Evolutionary conservation across 768 basidiomycete species (phyloP).

Genomic region (Lenzites betulinus): DNA sequence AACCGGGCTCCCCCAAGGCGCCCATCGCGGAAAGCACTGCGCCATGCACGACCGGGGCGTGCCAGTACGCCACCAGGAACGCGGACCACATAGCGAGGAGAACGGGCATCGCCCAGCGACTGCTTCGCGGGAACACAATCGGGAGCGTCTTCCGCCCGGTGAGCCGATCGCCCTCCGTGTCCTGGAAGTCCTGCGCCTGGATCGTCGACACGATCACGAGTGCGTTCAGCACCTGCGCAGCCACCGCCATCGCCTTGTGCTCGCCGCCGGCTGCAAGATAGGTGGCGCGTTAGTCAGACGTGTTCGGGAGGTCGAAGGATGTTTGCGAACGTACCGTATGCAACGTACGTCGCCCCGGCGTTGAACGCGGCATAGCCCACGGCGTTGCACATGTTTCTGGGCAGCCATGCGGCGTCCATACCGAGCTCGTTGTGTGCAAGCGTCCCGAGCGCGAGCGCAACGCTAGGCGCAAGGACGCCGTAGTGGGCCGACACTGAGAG

Average conservation of each 20-base stretch:
- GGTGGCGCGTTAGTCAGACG: neutral
- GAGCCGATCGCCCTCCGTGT: slow-evolving; percentile 9
- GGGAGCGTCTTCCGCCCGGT: slow-evolving; percentile 10
- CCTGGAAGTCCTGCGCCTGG: slow-evolving; percentile 16
- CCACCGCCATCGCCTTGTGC: neutral
- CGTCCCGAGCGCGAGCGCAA: slow-evolving; percentile 26
- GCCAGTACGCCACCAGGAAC: slow-evolving; percentile 6
- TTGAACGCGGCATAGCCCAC: slow-evolving; percentile 38
- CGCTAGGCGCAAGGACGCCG: slow-evolving; percentile 22
- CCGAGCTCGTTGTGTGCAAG: slow-evolving; percentile 36
- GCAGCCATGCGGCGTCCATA: slow-evolving; percentile 29
- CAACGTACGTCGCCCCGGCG: slow-evolving; percentile 35
- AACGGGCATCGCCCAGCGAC: neutral
- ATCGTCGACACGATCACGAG: slow-evolving; percentile 16
- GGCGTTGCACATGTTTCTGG: slow-evolving; percentile 36
- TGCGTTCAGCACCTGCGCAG: slow-evolving; percentile 11
- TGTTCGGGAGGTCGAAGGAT: neutral
- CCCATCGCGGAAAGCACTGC: neutral
- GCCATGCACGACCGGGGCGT: neutral
- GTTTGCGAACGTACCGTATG: slow-evolving; percentile 15
- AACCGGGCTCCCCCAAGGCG: neutral
- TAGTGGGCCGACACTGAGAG: slow-evolving; percentile 21
- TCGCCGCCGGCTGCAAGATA: neutral
- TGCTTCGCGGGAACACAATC: slow-evolving; percentile 4
- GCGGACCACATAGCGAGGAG: slow-evolving; percentile 5